phyloP scores from a whole-genome alignment of 139 green algal genomes.

The Coelastrella sp. region DNA sequence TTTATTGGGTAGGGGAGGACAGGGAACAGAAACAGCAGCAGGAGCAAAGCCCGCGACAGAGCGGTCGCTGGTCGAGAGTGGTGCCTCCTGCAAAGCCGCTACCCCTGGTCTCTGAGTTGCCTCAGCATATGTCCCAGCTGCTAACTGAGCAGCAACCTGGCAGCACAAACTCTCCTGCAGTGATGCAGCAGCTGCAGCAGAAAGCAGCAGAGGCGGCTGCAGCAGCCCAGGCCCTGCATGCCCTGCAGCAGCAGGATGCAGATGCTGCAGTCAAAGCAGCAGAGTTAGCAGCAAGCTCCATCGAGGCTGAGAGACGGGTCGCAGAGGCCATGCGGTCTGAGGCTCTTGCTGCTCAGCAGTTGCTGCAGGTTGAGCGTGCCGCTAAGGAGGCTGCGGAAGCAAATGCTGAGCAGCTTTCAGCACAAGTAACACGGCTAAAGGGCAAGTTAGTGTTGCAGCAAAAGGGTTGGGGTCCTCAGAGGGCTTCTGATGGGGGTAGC shows the following conservation, averaged over 20 bases:
- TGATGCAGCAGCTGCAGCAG: constrained; percentile 23
- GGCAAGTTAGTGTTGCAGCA: background rate
- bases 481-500: background rate
- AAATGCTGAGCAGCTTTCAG: background rate
- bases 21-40: constrained; percentile 7
- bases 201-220: constrained; percentile 37
- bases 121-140: background rate
- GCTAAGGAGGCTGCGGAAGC: constrained; percentile 12
- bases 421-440: background rate
- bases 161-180: background rate
- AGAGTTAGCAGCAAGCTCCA: constrained; percentile 35
- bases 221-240: constrained; percentile 1
- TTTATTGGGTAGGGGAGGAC: background rate
- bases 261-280: constrained; percentile 15
- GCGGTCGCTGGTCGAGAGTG: background rate
- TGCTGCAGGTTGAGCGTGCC: constrained; percentile 8
- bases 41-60: background rate
- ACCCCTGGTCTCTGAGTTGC: background rate
- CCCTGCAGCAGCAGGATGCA: constrained; percentile 35
- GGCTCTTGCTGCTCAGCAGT: constrained; percentile 14
- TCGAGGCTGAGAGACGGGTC: background rate
- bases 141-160: background rate
- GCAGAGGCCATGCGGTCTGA: constrained; percentile 9
- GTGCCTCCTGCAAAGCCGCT: background rate
- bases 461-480: background rate